Evolutionary conservation across 2,329 filamentous ascomycete genomes (phyloP), one percentile per base, ranked within the genome.

Genomic region (Clathrospora elynae): DNA sequence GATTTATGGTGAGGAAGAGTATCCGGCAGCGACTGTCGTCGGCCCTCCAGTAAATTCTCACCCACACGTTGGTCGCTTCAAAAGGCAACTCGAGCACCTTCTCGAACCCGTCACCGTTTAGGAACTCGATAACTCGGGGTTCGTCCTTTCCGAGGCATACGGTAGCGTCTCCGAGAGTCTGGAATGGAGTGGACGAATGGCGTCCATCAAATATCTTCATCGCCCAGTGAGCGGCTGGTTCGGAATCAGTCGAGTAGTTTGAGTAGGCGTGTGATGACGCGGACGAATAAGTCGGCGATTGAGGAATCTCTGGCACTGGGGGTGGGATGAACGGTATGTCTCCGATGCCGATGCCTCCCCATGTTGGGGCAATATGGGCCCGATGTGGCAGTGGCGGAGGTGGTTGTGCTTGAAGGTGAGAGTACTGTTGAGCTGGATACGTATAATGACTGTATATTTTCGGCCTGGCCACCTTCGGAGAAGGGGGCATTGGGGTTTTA

Each of bases 11-110:
- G 40, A 77, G 73, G 59, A 79, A 78, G 5, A 83, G 62, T 8
- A 84, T 77, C 17, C 80, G 74, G 14, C 75, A 75, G 33, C 79
- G 77, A 39, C 73, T 66, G 51, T 84, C 79, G 0, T 61, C 55
- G 7, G 74, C 67, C 9, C 80, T 73, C 55, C 77, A 73, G 51
- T 78, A 83, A n/a, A 80, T 73, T 26, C 71, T 69, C 12, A 78
- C 70, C 25, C 66, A 71, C 13, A 80, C 68, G 23, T 75, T 68
- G 4, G 65, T 73, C 26, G 69, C 70, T 24, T 77, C 74, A 46
- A 82, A 78, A 0, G 74, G 71, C 53, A 73, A 30, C 46, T 74
- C 64, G 5, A 73, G 46, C 1, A 73, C 67, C 42, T 66, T 67
- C n/a, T 67, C 52, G 39, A 75, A 77, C 4, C 67, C 68, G 22